Evolutionary conservation across 2,329 filamentous ascomycete species (phyloP), one percentile per base, ranked within the genome.

Genomic region (Hypoxylon sp.): DNA sequence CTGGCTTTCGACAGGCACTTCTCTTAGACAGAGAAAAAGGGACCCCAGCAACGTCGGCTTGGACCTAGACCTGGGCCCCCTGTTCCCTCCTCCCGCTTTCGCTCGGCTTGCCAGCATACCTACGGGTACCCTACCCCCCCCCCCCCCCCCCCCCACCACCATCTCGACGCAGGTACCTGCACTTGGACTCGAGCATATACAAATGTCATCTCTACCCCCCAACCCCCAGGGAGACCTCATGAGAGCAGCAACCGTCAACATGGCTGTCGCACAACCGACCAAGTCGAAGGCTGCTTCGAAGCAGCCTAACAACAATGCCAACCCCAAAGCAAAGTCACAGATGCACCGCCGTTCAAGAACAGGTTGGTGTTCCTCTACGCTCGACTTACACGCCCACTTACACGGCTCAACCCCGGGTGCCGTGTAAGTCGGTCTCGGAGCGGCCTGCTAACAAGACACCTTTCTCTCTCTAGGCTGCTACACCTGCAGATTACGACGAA

Each of bases 301-400:
- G 75, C 74, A 79, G 63, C 76, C 68, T 72, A 80, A 69, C 67
- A 80, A 69, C 67, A 75, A 79, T 76, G 78, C 78, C 68, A 79
- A 80, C 70, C 74, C 85, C 64, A 91, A 90, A 78, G 79, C 84
- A 72, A 89, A 90, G 77, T 79, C 87, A 70, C 94, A 96, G 81
- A 92, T 95, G 88, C 94, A 97, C 77, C 88, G 92, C 75, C 87
- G 94, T 72, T 97, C 94, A 77, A 88, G 94, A 78, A 96, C 92
- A 86, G 93, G 93, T 97, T 84, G 72, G 89, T 85, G 51, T 59
- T 70, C 70, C 70, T 67, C 46, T 55, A 35, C 51, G 51, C 13
- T 31, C 52, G 43, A 58, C 59, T 64, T 65, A 56, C 48, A 58
- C 55, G 18, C 38, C 53, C 63, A 66, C 60, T 64, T 66, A 65